Base-by-base conservation (phyloP, 1,284 basidiomycete species). In the Limonomyces culmigenus region DNA sequence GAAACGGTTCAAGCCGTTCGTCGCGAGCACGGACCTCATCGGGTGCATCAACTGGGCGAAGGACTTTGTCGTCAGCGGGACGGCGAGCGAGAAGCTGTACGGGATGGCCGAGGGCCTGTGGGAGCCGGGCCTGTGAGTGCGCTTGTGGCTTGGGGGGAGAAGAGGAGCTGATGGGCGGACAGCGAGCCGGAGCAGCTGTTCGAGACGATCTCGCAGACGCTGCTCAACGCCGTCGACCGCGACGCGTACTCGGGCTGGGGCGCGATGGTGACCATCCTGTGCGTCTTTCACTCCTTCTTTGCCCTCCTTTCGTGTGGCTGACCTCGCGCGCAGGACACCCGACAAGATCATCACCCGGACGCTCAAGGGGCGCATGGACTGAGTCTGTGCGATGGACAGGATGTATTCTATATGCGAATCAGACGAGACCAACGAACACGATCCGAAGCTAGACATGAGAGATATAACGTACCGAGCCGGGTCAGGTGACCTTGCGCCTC, bases 191-290 rank as follows among this genome's bases (percentile, higher is more conserved):
- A 98, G 53, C 95, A 98, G 56, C 63, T 99, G 36, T 99, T 99
- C 50, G 95, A 98, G 65, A 98, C 95, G 10, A 91, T 97, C 50
- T 89, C 88, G 16, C 95, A 99, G 58, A 93, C 91, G 6, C 61
- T 99, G 39, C 60, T 98, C 50, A 97, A 93, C 48, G 88, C 91
- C 6, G 79, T 97, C 27, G 95, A 99, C 56, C 70, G 95, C 36
- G 95, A 98, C 57, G 91, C 95, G 13, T 86, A 80, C 53, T 95
- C 89, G 38, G 95, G 95, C 43, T 97, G 89, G 91, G 95, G 95
- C 34, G 89, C 81, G 23, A 60, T 95, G 33, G 93, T 99, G 35
- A 84, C 96, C 64, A 64, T 98, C 42, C 85, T 99, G 88, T 96
- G 56, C 71, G 89, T 70, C 19, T 19, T 25, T 34, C 25, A 35